These are phyloP conservation scores for Candida taoyuanica DNA, from an alignment of 805 yeast species.

Conservation along the genomic window DNA sequence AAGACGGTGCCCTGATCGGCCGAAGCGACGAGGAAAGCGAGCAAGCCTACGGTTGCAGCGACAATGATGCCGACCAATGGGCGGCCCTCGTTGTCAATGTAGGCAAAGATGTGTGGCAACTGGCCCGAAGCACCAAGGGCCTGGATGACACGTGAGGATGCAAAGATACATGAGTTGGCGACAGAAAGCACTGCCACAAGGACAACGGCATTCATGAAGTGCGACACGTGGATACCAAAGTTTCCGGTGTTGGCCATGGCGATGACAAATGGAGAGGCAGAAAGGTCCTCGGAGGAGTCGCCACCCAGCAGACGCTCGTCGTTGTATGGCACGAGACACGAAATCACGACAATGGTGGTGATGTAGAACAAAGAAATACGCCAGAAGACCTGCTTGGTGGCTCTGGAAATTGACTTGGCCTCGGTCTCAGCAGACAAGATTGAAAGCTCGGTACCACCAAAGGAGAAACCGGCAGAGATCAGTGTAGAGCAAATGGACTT, in stretches of 20 bases:
- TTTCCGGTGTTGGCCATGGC: conserved; percentile 58
- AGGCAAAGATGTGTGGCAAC: conserved; percentile 54
- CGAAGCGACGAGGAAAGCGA: conserved; percentile 55
- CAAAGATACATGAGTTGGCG: conserved; percentile 66
- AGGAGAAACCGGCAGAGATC: conserved; percentile 73
- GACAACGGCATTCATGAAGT: conserved; percentile 66
- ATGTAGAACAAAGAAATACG: conserved; percentile 70
- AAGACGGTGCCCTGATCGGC: conserved; percentile 49
- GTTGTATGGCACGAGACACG: conserved; percentile 68
- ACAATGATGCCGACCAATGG: conserved; percentile 55
- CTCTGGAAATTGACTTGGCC: conserved; percentile 61
- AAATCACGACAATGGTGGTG: conserved; percentile 48
- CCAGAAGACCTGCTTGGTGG: conserved; percentile 76
- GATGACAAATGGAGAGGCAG: conserved; percentile 80
- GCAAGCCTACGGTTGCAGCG: conserved; percentile 49
- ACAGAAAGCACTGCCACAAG: conserved; percentile 67
- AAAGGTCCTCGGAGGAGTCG: conserved; percentile 47
- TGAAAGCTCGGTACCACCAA: conserved; percentile 69
- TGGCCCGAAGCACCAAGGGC: conserved; percentile 62
- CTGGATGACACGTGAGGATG: conserved; percentile 61
- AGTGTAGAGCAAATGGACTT: conserved; percentile 72
- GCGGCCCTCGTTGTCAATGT: conserved; percentile 64
- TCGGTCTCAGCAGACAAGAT: conserved; percentile 74
- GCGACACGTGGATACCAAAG: conserved; percentile 55
- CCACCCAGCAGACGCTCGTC: conserved; percentile 45